Conservation (phyloP, 208 protist genomes). For the Crithidia bombi region DNA sequence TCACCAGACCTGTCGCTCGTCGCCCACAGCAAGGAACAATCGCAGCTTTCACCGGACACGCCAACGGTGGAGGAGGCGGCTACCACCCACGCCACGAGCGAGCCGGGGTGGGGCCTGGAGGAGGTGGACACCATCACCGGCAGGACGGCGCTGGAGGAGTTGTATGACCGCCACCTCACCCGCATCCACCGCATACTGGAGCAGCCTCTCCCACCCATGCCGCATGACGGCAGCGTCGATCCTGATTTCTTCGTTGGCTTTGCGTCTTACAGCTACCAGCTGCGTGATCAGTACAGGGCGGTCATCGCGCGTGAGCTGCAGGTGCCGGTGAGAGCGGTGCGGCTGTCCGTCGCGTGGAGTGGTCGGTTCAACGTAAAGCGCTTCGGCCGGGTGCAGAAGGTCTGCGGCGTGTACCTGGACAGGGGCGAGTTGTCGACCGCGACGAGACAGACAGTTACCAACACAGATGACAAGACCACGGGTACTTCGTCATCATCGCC, state of each 20-base stretch:
- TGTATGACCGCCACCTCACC: slow-evolving; percentile 61
- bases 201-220: slow-evolving; percentile 71
- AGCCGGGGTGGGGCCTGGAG: slow-evolving; percentile 64
- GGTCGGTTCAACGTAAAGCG: slow-evolving; percentile 78
- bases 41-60: background rate
- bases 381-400: slow-evolving; percentile 76
- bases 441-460: background rate
- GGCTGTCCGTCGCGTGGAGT: slow-evolving; percentile 84
- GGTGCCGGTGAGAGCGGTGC: slow-evolving; percentile 60
- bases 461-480: background rate
- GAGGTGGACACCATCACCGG: slow-evolving; percentile 55
- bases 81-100: background rate
- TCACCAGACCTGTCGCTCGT: too few relatives aligned
- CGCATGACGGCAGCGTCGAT: slow-evolving; percentile 66
- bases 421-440: slow-evolving; percentile 10
- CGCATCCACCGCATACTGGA: slow-evolving; percentile 73
- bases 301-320: slow-evolving; percentile 63
- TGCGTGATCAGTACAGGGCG: slow-evolving; percentile 84
- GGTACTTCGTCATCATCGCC: background rate
- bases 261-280: slow-evolving; percentile 78
- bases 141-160: slow-evolving; percentile 58
- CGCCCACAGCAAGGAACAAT: too few relatives aligned
- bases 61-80: background rate
- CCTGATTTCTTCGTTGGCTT: slow-evolving; percentile 89
- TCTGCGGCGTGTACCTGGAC: slow-evolving; percentile 72